Conservation (phyloP, 768 basidiomycete species). For the Phlebiopsis gigantea region DNA sequence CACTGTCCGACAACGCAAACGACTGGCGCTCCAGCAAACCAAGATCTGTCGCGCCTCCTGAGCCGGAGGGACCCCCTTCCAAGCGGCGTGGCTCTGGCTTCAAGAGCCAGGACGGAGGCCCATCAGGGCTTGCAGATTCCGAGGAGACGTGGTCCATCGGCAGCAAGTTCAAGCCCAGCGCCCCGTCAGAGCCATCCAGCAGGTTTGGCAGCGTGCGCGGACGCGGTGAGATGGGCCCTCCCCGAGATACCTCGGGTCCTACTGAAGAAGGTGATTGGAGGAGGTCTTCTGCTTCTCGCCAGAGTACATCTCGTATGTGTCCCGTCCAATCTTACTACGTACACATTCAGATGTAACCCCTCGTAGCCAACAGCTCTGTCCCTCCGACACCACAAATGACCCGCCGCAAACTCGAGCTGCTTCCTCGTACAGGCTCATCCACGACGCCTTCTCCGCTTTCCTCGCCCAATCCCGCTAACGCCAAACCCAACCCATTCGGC, state of each 20-base stretch:
- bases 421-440: conserved; percentile 74
- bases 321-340: not conserved
- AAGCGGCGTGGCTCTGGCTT: conserved; percentile 59
- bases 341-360: conserved; percentile 8
- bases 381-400: conserved; percentile 78
- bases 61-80: conserved; percentile 42
- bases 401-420: conserved; percentile 78
- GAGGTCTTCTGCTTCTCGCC: conserved; percentile 39
- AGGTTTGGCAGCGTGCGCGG: conserved; percentile 43
- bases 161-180: conserved; percentile 61
- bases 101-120: conserved; percentile 23
- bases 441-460: conserved; percentile 69
- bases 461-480: conserved; percentile 64
- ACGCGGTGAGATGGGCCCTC: conserved; percentile 50
- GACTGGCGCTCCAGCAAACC: conserved; percentile 68
- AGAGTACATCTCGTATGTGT: conserved; percentile 59
- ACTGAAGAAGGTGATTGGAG: conserved; percentile 75
- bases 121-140: conserved; percentile 56
- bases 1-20: conserved; percentile 51
- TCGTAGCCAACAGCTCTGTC: conserved; percentile 60
- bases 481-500: conserved; percentile 79
- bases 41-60: conserved; percentile 35
- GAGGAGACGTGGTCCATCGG: conserved; percentile 80
- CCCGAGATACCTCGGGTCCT: conserved; percentile 32
- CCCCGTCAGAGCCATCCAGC: conserved; percentile 33